Base-by-base conservation (phyloP, 2,329 filamentous ascomycete species). In the Aureobasidium sp. region DNA sequence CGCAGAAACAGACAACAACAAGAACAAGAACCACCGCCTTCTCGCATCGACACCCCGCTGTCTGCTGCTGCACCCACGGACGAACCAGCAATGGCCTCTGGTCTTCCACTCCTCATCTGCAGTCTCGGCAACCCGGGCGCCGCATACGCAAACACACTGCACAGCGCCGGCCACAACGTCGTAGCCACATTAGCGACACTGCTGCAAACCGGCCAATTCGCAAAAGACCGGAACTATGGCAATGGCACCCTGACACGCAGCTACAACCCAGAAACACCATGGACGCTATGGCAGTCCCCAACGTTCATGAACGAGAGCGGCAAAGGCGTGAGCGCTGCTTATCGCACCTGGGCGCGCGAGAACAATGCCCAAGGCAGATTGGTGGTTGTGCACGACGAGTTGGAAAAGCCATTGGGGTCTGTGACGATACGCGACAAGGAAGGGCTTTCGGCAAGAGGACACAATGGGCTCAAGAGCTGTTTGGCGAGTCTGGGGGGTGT, bases 401-500 rank as follows among this genome's bases (percentile, higher is more conserved):
- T 97, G 37, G 92, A 97, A 69, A 80, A 83, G 45, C 77, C 82
- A 2, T 70, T 91, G 1, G 91, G 91, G 0, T 80, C 81, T 39
- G 81, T 96, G 15, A 84, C 79, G 53, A 78, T 90, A 6, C 82
- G 68, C n/a, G 68, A 67, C 1, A 64, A 65, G 82, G 62, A 79
- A 80, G 27, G 90, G 79, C 80, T 58, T 34, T 77, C 75, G 62
- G 72, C 76, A 11, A 74, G 72, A 64, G 76, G 78, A 0, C 76
- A 80, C 55, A 80, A 79, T 67, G 73, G 76, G 31, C 63, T 80
- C 58, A 80, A 80, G 71, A 77, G 74, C 65, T 63, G 97, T 74
- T 87, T 96, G 74, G 95, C 89, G 73, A 91, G 91, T 0, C 91
- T 92, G 87, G 89, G 53, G 89, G 96, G 74, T 90, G 96, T 73